Evolutionary conservation across 768 basidiomycete genomes (phyloP).

Genomic region (Boletus rubescentipes): DNA sequence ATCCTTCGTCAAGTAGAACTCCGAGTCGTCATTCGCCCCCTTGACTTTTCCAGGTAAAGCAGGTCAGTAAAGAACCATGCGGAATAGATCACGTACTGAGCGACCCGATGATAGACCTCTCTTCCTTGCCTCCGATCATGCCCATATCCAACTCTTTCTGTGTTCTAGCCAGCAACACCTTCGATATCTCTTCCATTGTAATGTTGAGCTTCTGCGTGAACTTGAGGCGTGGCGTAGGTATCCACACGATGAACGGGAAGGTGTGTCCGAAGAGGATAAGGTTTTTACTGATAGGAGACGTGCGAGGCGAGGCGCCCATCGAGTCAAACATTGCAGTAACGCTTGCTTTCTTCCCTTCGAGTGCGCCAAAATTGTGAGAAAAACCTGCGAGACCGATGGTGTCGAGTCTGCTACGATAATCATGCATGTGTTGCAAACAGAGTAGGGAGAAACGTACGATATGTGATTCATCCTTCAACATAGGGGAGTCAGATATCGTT

Average conservation of each 20-base stretch:
- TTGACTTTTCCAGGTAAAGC: slow-evolving; percentile 33
- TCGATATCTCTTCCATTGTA: slow-evolving; percentile 40
- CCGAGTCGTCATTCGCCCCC: slow-evolving; percentile 27
- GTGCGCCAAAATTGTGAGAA: slow-evolving; percentile 53
- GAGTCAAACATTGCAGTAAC: slow-evolving; percentile 43
- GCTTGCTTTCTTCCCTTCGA: slow-evolving; percentile 45
- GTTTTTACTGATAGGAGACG: slow-evolving; percentile 24
- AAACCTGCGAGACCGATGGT: slow-evolving; percentile 60
- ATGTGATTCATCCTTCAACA: slow-evolving; percentile 34
- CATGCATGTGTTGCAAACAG: neutral
- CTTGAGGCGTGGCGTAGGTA: slow-evolving; percentile 38
- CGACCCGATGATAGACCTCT: slow-evolving; percentile 27
- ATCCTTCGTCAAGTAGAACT: neutral
- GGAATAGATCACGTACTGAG: slow-evolving; percentile 14
- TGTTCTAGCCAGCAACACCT: slow-evolving; percentile 37
- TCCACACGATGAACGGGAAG: slow-evolving; percentile 35
- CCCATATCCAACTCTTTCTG: slow-evolving; percentile 31
- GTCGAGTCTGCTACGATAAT: slow-evolving; percentile 42
- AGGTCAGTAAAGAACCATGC: slow-evolving; percentile 19
- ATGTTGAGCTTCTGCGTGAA: slow-evolving; percentile 31
- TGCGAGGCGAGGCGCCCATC: slow-evolving; percentile 22
- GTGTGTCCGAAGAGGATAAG: slow-evolving; percentile 37
- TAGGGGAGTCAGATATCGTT: neutral
- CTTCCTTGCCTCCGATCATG: slow-evolving; percentile 18
- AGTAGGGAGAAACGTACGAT: slow-evolving; percentile 22